Evolutionary conservation across 1,139 yeast species (phyloP), one percentile per base, ranked within the genome.

Genomic region (Nematodospora anomalae): DNA sequence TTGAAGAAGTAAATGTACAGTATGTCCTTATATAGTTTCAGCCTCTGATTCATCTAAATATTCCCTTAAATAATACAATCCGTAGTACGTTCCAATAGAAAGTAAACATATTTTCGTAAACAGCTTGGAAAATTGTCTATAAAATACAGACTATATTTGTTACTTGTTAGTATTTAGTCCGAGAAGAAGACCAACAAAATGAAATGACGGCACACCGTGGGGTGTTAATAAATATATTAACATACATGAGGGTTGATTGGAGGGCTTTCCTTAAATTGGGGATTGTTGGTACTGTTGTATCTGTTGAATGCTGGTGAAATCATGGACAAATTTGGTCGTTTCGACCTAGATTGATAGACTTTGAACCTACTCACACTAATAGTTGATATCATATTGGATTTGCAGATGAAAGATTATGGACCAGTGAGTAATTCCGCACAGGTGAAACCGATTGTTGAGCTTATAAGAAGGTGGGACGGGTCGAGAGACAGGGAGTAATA

Each of bases 61-160:
- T 29, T 43, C 41, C 47, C 47, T 43, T 21, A 42, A 31, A 24
- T 36, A 42, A 28, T 35, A 35, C 30, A 43, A 32, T 16, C 44
- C 37, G 28, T 53, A 53, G 32, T 50, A 53, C 6, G 57, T 45
- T 1, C 49, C 55, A 7, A 53, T 41, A 6, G 55, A 40, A 16
- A 50, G 38, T n/a, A 40, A 32, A 26, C 53, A 49, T 5, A 53
- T 42, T 34, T 53, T 53, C 9, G 44, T 31, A 29, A 50, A 53
- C 10, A 58, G 52, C 28, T 43, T 49, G 1, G 51, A 42, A 37
- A 47, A 53, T 30, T 51, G 50, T 25, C 49, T 41, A 32, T 53
- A 53, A 30, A 53, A 49, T 10, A 46, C 44, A n/a, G 48, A 37
- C 54, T 50, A 22, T 15, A 11, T 7, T 3, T 7, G 30, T 25